Percentiles rank a stretch among this genome's conserved stretches.
These are phyloP conservation scores for Metschnikowia vanudenii DNA, from an alignment of 805 yeast species.

Conservation along the genomic window DNA sequence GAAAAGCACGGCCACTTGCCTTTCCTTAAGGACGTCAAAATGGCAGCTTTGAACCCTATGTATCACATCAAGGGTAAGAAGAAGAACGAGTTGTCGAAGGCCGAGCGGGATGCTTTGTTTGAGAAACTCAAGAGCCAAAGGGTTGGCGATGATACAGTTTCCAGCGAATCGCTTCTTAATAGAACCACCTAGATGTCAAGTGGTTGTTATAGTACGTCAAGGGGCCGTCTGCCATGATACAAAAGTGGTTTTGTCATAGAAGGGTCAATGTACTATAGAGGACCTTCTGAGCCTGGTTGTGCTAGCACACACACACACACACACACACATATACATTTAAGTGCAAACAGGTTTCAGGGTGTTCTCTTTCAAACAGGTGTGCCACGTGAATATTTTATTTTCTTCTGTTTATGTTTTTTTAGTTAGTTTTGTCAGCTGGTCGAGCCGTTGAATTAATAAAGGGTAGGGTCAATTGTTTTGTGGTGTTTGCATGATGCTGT, in stretches of 20 bases:
- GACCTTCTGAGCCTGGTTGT: background rate
- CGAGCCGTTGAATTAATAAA: no score
- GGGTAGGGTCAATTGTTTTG: no score
- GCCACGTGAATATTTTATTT: background rate
- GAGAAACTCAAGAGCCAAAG: conserved; percentile 24
- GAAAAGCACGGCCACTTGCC: conserved; percentile 85
- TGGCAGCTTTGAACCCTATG: conserved; percentile 64
- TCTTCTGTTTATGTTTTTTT: background rate
- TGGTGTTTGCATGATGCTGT: no score
- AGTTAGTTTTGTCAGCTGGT: conserved; percentile 6
- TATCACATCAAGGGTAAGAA: conserved; percentile 69
- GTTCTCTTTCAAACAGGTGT: background rate
- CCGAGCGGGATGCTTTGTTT: conserved; percentile 54
- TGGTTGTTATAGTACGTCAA: no score
- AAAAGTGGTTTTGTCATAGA: background rate
- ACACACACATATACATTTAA: conserved; percentile 19
- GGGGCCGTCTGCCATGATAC: conserved; percentile 4
- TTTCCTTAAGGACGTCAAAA: conserved; percentile 41
- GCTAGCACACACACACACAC: conserved; percentile 12
- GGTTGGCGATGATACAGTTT: conserved; percentile 10
- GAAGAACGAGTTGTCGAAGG: conserved; percentile 53
- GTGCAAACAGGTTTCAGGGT: background rate
- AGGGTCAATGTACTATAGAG: no score
- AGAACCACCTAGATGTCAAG: no score
- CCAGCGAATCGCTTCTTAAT: conserved; percentile 12